phyloP scores from a whole-genome alignment of 768 basidiomycete genomes.

The Rhodotorula sphaerocarpa region DNA sequence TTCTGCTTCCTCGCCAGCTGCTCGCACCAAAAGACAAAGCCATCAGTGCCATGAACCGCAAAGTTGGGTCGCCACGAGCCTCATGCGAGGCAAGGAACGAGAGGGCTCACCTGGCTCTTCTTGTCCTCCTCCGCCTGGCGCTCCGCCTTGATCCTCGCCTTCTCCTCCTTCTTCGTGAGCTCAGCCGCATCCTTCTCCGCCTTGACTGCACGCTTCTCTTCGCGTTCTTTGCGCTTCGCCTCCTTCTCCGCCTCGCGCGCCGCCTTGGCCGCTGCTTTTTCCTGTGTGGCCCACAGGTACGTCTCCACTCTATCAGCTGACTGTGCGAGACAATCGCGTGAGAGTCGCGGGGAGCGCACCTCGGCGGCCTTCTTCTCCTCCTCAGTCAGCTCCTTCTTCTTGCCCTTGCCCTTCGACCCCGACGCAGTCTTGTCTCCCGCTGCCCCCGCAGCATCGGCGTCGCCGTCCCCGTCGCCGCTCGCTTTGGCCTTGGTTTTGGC shows the following conservation, averaged over 20 bases:
- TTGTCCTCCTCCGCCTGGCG: slow-evolving; percentile 52
- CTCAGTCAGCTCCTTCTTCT: slow-evolving; percentile 12
- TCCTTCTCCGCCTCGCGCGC: slow-evolving; percentile 35
- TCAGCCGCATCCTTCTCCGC: slow-evolving; percentile 45
- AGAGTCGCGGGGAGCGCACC: slow-evolving; percentile 1
- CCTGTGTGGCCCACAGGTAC: background rate
- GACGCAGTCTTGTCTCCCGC: background rate
- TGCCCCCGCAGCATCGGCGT: background rate
- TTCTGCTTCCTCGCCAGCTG: slow-evolving; percentile 61
- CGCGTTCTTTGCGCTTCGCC: slow-evolving; percentile 23
- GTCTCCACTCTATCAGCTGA: background rate
- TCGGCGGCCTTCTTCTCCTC: slow-evolving; percentile 22
- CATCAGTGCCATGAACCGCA: no score
- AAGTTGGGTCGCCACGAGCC: no score
- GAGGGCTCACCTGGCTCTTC: background rate
- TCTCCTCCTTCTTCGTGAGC: slow-evolving; percentile 55
- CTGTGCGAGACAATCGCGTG: background rate
- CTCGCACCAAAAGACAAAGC: no score
- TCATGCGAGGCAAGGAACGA: no score
- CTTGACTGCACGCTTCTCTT: slow-evolving; percentile 40
- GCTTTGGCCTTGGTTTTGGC: slow-evolving; percentile 42
- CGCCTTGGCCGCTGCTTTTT: slow-evolving; percentile 22
- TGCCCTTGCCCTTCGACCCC: slow-evolving; percentile 12
- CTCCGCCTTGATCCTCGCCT: background rate
- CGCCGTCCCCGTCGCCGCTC: background rate